Percentiles rank a stretch among this genome's conserved stretches.
These are phyloP conservation scores for Colletotrichum aenigma DNA, from an alignment of 2,329 filamentous ascomycete species.

Conservation along the genomic window DNA sequence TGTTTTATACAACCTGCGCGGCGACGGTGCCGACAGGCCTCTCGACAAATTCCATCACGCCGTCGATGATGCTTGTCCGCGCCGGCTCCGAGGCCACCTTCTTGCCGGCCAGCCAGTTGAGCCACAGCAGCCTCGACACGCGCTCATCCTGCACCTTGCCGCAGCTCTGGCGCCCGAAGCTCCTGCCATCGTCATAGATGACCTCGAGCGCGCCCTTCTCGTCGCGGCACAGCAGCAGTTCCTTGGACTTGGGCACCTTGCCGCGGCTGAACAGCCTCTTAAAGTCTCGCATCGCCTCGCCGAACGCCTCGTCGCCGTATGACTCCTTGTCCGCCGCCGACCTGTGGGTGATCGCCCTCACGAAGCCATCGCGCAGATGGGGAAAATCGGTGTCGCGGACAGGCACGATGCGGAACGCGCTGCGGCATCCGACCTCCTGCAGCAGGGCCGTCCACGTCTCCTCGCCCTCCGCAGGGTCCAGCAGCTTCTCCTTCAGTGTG, in stretches of 20 bases:
- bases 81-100: conserved; percentile 86
- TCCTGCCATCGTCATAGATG: conserved; percentile 64
- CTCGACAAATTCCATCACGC: conserved; percentile 86
- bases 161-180: conserved; percentile 56
- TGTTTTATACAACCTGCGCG: conserved; percentile 69
- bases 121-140: conserved; percentile 81
- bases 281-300: conserved; percentile 75
- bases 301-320: conserved; percentile 77
- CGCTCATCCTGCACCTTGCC: conserved; percentile 80
- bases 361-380: conserved; percentile 90
- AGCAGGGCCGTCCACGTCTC: conserved; percentile 78
- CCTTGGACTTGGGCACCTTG: conserved; percentile 79
- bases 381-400: conserved; percentile 94
- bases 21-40: conserved; percentile 87
- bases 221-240: conserved; percentile 76
- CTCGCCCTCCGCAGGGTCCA: conserved; percentile 72
- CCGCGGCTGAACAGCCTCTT: conserved; percentile 82
- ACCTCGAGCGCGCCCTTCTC: conserved; percentile 68
- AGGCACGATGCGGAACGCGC: conserved; percentile 82
- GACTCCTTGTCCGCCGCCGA: conserved; percentile 61
- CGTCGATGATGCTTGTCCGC: conserved; percentile 81
- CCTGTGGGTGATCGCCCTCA: conserved; percentile 80
- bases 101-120: conserved; percentile 86
- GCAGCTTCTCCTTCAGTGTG: conserved; percentile 68
- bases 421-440: conserved; percentile 70